Evolutionary conservation across 106 monocot species (phyloP), one percentile per base, ranked within the genome.

Genomic region (Posidonia australis): DNA sequence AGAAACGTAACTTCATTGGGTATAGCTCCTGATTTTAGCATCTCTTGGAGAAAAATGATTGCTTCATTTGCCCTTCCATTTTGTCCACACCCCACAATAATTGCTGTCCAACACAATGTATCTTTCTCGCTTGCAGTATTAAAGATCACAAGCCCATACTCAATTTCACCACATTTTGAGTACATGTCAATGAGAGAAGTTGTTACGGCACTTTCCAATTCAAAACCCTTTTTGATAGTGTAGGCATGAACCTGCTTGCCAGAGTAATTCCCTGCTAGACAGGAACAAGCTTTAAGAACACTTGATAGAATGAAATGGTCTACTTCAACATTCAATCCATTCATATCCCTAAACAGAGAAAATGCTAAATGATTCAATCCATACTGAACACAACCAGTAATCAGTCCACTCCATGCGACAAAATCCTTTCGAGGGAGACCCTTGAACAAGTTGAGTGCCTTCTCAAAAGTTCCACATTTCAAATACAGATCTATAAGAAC

Each of bases 141-240:
- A 54, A 90, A 86, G 18, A 86, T 47, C 52, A 17, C 44, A 24
- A 83, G 69, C 27, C 66, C 72, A 48, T 73, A 67, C 3, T 83
- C 80, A 24, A 83, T 83, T 23, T 78, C 67, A 9, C 90, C 90
- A 55, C 82, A 76, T 71, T 90, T 90, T 23, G 85, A 80, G 52
- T 90, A 86, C 80, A 83, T 67, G 41, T 86, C 90, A 44, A 83
- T 76, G 26, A 90, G 80, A 16, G 85, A 85, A 46, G 82, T 70
- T 66, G 51, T 41, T 19, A 58, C 72, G 23, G 76, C 62, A 19
- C 30, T 69, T 46, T 85, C 85, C 13, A 55, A 61, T 30, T 76
- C 80, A 46, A 75, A 77, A 20, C 85, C 80, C 18, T 22, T 29
- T 46, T 80, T 90, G 13, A 74, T 70, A 42, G 65, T 65, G 32